Evolutionary conservation across 176 grass and related monocot species (phyloP), one percentile per base, ranked within the genome.

Genomic region (Lolium multiflorum): DNA sequence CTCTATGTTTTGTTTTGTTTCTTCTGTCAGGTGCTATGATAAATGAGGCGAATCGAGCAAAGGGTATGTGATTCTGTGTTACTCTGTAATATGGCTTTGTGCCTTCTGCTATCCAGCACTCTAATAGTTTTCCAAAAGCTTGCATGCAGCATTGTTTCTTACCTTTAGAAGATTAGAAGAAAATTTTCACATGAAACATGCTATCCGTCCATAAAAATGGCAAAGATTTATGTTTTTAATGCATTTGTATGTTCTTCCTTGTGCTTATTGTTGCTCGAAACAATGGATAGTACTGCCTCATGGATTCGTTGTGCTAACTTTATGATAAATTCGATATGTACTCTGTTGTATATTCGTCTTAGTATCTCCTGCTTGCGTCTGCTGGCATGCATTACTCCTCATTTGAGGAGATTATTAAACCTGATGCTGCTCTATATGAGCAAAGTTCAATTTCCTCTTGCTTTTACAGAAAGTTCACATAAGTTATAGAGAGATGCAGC

Each of bases 31-130:
- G 79, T 62, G 93, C 91, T 81, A 98, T 95, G 95, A 83, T 92
- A 86, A 93, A 98, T 59, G 86, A 93, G 35, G 83, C 92, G 44
- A 98, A 98, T 72, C 92, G 89, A 28, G 95, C 95, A 38, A 98
- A 98, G 94, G 95, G 95, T 98, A 90, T 18, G 76, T 68, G 13
- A 68, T 74, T 55, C 52, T 17, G 48, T 51, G 16, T 69, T 6
- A n/a, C 39, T 55, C 62, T 89, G 46, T 87, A 18, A 26, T 71
- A 63, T 43, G 4, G 41, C 41, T 43, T 43, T 43, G 41, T 43
- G 41, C 41, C 65, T 68, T 68, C 65, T 68, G 31, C 31, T 68
- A 18, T 39, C 14, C 26, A 67, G 63, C 28, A 37, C 6, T 67
- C 31, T 68, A 18, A 9, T 15, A 10, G 46, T 47, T 67, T 67